Percentiles rank a stretch among this genome's conserved stretches.
Conservation (phyloP, 352 stramenopile species). For the Phytophthora idaei region DNA sequence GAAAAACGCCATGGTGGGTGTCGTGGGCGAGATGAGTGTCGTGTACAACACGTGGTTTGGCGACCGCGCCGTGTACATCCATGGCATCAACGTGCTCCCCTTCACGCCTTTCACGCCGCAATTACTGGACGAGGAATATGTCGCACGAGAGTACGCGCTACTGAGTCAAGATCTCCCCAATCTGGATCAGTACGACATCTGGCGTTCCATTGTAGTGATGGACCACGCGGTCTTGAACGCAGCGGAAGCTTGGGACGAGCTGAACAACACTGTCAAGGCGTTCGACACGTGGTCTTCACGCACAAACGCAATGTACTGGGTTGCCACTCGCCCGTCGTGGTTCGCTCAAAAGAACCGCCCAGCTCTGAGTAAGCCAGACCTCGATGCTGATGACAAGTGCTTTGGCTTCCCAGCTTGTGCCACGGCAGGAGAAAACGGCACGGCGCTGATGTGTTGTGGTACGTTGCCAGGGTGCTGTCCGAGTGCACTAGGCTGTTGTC, state of each 20-base stretch:
- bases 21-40: slow-evolving; percentile 77
- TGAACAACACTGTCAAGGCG: slow-evolving; percentile 47
- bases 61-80: slow-evolving; percentile 68
- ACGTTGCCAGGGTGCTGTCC: slow-evolving; percentile 79
- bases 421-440: slow-evolving; percentile 61
- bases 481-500: slow-evolving; percentile 66
- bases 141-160: slow-evolving; percentile 60
- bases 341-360: slow-evolving; percentile 51
- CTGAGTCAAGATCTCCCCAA: slow-evolving; percentile 49
- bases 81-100: slow-evolving; percentile 86
- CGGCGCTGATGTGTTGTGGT: slow-evolving; percentile 62
- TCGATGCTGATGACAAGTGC: slow-evolving; percentile 55
- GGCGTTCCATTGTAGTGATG: slow-evolving; percentile 75
- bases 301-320: slow-evolving; percentile 78
- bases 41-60: slow-evolving; percentile 90
- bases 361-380: slow-evolving; percentile 33
- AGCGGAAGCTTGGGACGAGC: slow-evolving; percentile 59
- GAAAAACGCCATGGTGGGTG: slow-evolving; percentile 80
- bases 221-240: slow-evolving; percentile 77
- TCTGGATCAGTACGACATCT: slow-evolving; percentile 59
- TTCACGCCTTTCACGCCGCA: slow-evolving; percentile 77
- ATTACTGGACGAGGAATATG: slow-evolving; percentile 64
- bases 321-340: slow-evolving; percentile 76
- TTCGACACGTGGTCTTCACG: slow-evolving; percentile 83
- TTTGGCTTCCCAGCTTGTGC: slow-evolving; percentile 70